These are phyloP conservation scores for Naegleria gruberi DNA, from an alignment of 208 protist genomes.

Conservation along the genomic window DNA sequence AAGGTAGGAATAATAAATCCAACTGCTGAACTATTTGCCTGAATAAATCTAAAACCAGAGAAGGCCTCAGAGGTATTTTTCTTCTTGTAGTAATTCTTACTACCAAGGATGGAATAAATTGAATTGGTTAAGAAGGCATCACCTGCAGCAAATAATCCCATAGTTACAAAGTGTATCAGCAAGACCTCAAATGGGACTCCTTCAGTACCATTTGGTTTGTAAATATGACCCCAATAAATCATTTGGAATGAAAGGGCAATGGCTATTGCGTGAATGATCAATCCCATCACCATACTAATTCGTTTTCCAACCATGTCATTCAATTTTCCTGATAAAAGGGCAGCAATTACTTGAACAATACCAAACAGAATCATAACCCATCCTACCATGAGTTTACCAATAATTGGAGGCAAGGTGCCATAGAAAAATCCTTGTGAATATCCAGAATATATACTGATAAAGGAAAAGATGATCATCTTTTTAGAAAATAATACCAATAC, in stretches of 20 bases:
- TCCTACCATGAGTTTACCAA: not conserved
- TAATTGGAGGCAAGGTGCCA: not conserved
- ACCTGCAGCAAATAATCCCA: not conserved
- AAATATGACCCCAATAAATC: not conserved
- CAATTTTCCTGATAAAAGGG: slow-evolving; percentile 1
- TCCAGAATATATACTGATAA: slow-evolving; percentile 8
- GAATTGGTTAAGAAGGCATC: not conserved
- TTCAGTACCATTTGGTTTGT: not conserved
- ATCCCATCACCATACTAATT: not conserved
- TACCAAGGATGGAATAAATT: slow-evolving; percentile 5
- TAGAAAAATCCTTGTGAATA: not conserved
- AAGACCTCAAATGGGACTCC: not conserved
- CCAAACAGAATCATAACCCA: not conserved
- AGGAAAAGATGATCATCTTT: not conserved
- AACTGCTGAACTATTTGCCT: not conserved
- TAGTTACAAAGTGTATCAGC: not conserved
- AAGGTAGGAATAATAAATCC: not conserved
- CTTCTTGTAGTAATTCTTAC: not conserved
- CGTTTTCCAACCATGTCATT: not conserved
- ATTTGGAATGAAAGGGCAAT: not conserved
- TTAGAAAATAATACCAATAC: not conserved
- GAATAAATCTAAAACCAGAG: not conserved
- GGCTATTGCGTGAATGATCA: not conserved
- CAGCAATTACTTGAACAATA: not conserved
- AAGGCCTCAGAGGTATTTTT: not conserved